Evolutionary conservation across 176 grass and related monocot species (phyloP).

Genomic region (Aegilops bicornis): DNA sequence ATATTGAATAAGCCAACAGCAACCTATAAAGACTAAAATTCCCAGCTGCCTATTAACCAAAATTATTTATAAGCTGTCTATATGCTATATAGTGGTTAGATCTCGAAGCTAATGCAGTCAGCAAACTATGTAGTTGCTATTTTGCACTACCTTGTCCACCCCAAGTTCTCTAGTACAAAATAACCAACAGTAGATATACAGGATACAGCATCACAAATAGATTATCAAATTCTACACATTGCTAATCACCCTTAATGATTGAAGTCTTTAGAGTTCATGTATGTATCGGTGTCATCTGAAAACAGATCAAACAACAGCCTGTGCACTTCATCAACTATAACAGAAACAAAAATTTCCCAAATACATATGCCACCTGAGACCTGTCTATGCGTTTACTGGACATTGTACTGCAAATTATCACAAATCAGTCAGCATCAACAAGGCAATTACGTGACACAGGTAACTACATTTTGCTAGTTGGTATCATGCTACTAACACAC

Average conservation of each 20-base stretch:
- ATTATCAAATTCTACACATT: neutral
- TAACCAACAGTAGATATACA: neutral
- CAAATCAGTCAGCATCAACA: neutral
- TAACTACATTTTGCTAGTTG: neutral
- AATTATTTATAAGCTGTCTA: neutral
- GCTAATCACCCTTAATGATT: neutral
- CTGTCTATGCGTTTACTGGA: neutral
- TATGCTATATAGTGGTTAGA: neutral
- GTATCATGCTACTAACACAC: neutral
- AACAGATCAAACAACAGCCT: neutral
- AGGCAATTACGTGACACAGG: neutral
- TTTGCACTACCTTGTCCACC: neutral
- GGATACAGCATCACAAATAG: neutral
- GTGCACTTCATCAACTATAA: slow-evolving; percentile 2
- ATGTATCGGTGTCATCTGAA: neutral
- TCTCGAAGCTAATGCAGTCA: neutral
- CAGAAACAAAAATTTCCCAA: neutral
- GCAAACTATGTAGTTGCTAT: neutral
- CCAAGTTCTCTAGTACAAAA: neutral
- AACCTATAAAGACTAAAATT: neutral
- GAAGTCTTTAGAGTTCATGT: neutral
- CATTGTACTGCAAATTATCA: neutral
- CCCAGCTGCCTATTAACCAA: neutral
- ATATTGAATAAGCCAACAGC: neutral
- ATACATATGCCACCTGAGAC: neutral